Evolutionary conservation across 78 protist species (phyloP), one percentile per base, ranked within the genome.

Genomic region (Tieghemostelium lacteum): DNA sequence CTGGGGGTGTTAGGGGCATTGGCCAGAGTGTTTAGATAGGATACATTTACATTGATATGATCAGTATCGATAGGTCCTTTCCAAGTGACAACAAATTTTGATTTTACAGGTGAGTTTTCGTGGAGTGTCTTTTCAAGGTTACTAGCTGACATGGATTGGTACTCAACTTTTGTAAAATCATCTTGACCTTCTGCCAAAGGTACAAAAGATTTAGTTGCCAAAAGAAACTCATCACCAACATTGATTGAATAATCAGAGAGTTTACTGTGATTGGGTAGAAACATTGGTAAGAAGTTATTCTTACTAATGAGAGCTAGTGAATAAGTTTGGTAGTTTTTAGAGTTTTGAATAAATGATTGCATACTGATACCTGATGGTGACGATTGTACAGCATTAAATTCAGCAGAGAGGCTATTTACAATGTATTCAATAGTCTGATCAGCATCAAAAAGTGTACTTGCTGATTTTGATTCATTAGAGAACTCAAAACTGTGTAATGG

Each of bases 201-300:
- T 16, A 83, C 62, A 40, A 83, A 31, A 4, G 33, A 22, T 22
- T 26, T n/a, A n/a, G 49, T 29, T 7, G 60, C 33, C 1, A 83
- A 12, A 2, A 83, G 10, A 16, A 83, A 52, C n/a, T 83, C 91
- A 60, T 83, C 91, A 14, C 91, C 91, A 60, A 69, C 58, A 26
- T 40, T 64, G 20, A 78, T 20, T n/a, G 71, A 28, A 37, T 69
- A 83, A 12, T 83, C 78, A 14, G 14, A 39, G 33, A 83, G 57
- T n/a, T 63, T 67, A 12, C 64, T 36, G 28, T 45, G 39, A 3
- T 61, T 28, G 1, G 42, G 31, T 37, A 69, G 29, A 39, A 69
- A 60, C 33, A 69, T 45, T 26, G 91, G 80, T 33, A 83, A 31
- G 19, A 34, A 31, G 28, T 34, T 83, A 34, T 49, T 58, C 16